Percentiles rank a stretch among this genome's conserved stretches.
Conservation (phyloP, 23 red algal genomes). For the Gracilaria vermiculophylla region DNA sequence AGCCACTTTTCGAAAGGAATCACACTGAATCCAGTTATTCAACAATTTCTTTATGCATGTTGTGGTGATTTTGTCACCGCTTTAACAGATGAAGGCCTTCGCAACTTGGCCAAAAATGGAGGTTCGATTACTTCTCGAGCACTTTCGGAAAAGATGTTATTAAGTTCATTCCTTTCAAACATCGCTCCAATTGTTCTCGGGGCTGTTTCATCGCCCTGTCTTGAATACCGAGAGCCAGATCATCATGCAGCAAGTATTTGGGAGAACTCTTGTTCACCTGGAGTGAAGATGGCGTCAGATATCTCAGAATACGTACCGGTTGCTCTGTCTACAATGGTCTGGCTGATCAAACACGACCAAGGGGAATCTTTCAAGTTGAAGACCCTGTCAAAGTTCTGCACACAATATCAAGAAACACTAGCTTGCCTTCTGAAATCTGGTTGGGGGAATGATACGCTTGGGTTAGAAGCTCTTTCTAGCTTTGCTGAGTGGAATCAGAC, state of each 20-base stretch:
- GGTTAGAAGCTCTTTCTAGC: constrained; percentile 18
- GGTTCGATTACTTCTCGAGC: constrained; percentile 36
- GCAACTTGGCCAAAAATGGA: constrained; percentile 6
- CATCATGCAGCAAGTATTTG: neutral
- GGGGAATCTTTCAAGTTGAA: constrained; percentile 1
- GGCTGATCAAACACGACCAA: constrained; percentile 37
- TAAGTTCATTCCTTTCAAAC: neutral
- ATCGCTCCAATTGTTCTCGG: constrained; percentile 48
- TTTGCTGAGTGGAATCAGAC: constrained; percentile 50
- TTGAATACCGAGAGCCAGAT: neutral
- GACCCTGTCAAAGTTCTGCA: neutral
- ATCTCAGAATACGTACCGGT: neutral
- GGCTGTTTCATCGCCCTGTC: constrained; percentile 29
- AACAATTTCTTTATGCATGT: constrained; percentile 34
- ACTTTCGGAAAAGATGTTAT: constrained; percentile 8
- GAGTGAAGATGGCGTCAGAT: constrained; percentile 23
- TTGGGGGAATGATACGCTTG: neutral
- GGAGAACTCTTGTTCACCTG: constrained; percentile 34
- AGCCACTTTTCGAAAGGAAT: neutral
- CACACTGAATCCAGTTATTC: neutral
- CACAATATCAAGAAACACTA: constrained; percentile 42
- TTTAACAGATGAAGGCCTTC: constrained; percentile 13
- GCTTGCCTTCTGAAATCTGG: constrained; percentile 4
- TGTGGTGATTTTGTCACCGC: constrained; percentile 43
- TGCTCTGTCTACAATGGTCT: constrained; percentile 17